Evolutionary conservation across 2,329 filamentous ascomycete genomes (phyloP), one percentile per base, ranked within the genome.

Genomic region (Microsporum ferrugineum): DNA sequence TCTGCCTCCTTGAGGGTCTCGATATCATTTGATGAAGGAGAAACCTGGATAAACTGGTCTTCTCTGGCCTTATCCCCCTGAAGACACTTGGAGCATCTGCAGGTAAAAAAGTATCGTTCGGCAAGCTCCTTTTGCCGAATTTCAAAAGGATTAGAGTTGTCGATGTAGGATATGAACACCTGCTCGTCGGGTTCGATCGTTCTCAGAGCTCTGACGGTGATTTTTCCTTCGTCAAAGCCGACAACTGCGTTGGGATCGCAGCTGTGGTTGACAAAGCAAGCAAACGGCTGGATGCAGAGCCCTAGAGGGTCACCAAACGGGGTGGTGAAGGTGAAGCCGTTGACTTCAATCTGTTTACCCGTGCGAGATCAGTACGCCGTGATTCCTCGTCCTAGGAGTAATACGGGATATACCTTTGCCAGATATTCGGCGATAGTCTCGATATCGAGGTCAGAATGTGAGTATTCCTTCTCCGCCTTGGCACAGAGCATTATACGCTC

Each of bases 81-180:
- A 1, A 69, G 62, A 65, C 83, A 86, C 68, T 80, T 80, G 4
- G 67, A 63, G 66, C 84, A 87, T 45, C 68, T 68, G 71, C 84
- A 87, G 12, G 71, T 72, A 70, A 87, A 87, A 68, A 80, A 82
- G 73, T 84, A 87, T 33, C 79, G 76, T 29, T 76, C 71, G 55
- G 71, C 71, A 1, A 87, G 76, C 65, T 84, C 79, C 1, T 70
- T 70, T 63, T 79, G 80, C 2, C 84, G 79, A n/a, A 75, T 72
- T 6, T 72, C 65, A 31, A 75, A 77, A 0, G 82, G 78, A 43
- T 79, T 77, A 0, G 80, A 83, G 39, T 75, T 74, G 66, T 87
- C 84, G 63, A 84, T 76, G 67, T 87, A 87, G 2, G 82, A 81
- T 62, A 86, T 82, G 65, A 78, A 81, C 34, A 87, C 75, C 68